A percentile compares a stretch with the other conserved stretches of the same genome.
These are phyloP conservation scores for Fraxinus velutina DNA, from an alignment of 305 asterid genomes.

Conservation along the genomic window DNA sequence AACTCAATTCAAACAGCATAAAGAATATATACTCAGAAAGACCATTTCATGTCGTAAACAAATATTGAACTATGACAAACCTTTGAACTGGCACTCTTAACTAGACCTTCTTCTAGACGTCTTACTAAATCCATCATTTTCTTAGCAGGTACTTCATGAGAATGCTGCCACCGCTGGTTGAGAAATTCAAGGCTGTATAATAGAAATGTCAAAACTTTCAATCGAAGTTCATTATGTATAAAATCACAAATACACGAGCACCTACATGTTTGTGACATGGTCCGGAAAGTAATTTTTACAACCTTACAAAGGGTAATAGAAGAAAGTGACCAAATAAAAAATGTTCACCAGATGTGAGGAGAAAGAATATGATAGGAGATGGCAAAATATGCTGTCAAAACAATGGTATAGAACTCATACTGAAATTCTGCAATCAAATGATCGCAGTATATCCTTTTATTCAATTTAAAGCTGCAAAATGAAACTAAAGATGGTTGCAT, in stretches of 20 bases:
- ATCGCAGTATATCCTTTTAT: not conserved
- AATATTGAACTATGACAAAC: conserved; percentile 36
- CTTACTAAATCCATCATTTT: conserved; percentile 68
- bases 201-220: conserved; percentile 29
- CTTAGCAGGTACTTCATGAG: conserved; percentile 51
- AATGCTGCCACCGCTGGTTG: conserved; percentile 54
- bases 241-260: conserved; percentile 15
- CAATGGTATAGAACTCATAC: not conserved
- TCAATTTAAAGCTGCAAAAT: conserved; percentile 10
- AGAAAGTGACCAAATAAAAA: not conserved
- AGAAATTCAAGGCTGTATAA: conserved; percentile 68
- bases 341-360: not conserved
- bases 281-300: not conserved
- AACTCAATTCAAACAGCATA: not conserved
- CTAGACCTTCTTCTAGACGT: conserved; percentile 80
- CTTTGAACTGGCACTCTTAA: conserved; percentile 68
- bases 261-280: conserved; percentile 1
- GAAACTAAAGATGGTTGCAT: not conserved
- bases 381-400: not conserved
- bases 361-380: not conserved
- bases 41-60: conserved; percentile 4
- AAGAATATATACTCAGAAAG: conserved; percentile 3
- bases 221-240: conserved; percentile 15
- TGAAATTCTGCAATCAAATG: not conserved
- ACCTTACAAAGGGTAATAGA: not conserved